Percentiles rank a stretch among this genome's conserved stretches.
phyloP scores from a whole-genome alignment of 495 filamentous ascomycete genomes.

The Penicillium daleae region DNA sequence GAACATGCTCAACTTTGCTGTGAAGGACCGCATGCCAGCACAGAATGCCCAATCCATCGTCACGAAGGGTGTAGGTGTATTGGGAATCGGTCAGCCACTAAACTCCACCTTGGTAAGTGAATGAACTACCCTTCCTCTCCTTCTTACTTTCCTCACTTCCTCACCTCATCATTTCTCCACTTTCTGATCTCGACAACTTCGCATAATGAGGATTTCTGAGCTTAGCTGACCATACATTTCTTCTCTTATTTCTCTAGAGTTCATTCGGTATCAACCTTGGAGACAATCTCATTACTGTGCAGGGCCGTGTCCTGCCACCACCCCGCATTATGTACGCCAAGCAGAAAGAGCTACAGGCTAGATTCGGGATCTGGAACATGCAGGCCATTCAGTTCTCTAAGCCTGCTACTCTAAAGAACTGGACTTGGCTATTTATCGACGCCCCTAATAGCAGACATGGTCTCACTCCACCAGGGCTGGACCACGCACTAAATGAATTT shows the following conservation, averaged over 20 bases:
- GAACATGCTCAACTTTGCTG: slow-evolving; percentile 71
- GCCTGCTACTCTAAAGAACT: slow-evolving; percentile 35
- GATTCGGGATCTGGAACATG: slow-evolving; percentile 62
- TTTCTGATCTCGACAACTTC: background rate
- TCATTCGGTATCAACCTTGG: slow-evolving; percentile 60
- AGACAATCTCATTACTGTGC: slow-evolving; percentile 63
- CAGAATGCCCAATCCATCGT: slow-evolving; percentile 70
- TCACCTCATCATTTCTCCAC: background rate
- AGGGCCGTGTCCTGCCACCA: slow-evolving; percentile 60
- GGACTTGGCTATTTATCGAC: slow-evolving; percentile 41
- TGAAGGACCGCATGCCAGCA: slow-evolving; percentile 55
- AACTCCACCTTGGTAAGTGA: slow-evolving; percentile 35
- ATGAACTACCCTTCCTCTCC: background rate
- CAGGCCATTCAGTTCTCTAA: slow-evolving; percentile 46
- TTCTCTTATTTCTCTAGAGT: slow-evolving; percentile 25
- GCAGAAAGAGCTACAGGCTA: slow-evolving; percentile 29
- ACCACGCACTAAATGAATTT: background rate
- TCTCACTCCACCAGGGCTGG: background rate
- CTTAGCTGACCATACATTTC: background rate
- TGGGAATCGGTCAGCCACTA: slow-evolving; percentile 45
- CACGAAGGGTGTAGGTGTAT: slow-evolving; percentile 51
- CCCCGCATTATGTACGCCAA: slow-evolving; percentile 58
- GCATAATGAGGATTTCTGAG: background rate
- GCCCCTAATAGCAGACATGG: background rate
- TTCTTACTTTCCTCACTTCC: too few species aligned